phyloP scores from a whole-genome alignment of 2,329 filamentous ascomycete species.

The Thermomyces lanuginosus region DNA sequence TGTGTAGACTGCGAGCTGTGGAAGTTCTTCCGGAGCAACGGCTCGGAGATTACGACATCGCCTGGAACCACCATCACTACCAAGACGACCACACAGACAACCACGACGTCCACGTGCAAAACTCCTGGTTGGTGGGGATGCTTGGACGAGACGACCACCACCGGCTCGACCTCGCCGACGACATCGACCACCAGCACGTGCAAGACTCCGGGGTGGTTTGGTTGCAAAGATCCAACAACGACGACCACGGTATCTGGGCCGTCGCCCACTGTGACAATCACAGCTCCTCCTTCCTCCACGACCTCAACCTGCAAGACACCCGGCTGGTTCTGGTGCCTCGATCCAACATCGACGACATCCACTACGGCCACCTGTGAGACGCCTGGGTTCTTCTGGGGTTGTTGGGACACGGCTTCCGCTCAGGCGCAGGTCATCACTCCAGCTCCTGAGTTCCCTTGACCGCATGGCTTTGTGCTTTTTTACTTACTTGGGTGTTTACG shows the following conservation, averaged over 20 bases:
- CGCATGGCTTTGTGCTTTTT: too few relatives aligned
- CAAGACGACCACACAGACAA: slow-evolving; percentile 44
- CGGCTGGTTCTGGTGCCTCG: slow-evolving; percentile 26
- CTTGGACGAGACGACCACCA: slow-evolving; percentile 31
- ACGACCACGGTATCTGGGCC: slow-evolving; percentile 14
- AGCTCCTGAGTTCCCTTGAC: too few relatives aligned
- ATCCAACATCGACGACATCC: slow-evolving; percentile 14
- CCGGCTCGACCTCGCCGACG: slow-evolving; percentile 14
- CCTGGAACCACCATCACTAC: slow-evolving; percentile 47
- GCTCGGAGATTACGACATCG: slow-evolving; percentile 57
- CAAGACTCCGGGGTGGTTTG: slow-evolving; percentile 29
- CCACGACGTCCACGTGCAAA: slow-evolving; percentile 69
- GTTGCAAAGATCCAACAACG: slow-evolving; percentile 22
- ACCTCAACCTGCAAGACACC: slow-evolving; percentile 21
- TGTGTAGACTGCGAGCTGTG: slow-evolving; percentile 84
- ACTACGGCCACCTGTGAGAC: slow-evolving; percentile 27
- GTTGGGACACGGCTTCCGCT: too few relatives aligned
- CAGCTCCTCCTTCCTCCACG: slow-evolving; percentile 10
- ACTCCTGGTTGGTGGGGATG: slow-evolving; percentile 84
- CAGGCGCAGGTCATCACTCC: too few relatives aligned
- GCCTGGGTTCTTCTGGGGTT: slow-evolving; percentile 41
- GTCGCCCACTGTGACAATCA: slow-evolving; percentile 13
- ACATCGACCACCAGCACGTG: slow-evolving; percentile 24
- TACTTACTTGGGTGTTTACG: too few relatives aligned
- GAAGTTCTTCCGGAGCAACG: slow-evolving; percentile 92